Evolutionary conservation across 75 land plant genomes (phyloP).

Genomic region (Sequoiadendron giganteum): DNA sequence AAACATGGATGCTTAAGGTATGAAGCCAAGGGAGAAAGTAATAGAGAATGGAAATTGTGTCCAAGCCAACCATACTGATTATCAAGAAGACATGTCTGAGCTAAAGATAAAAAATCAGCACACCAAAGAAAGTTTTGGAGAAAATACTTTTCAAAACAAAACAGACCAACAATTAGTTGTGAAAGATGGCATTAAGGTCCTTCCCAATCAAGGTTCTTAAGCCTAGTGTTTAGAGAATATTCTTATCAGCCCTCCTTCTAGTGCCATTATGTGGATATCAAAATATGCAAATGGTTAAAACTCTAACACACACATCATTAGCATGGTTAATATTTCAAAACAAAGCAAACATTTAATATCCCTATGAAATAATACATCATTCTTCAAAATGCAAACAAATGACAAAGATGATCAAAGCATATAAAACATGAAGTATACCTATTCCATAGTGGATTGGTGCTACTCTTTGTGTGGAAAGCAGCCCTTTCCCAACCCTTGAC

Average conservation of each 20-base stretch:
- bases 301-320: no score
- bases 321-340: no score
- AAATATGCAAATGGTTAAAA: no score
- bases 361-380: no score
- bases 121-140: not conserved
- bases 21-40: conserved; percentile 1
- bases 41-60: not conserved
- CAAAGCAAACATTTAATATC: no score
- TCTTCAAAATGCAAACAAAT: no score
- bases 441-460: no score
- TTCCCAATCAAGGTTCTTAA: conserved; percentile 1
- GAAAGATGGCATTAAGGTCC: not conserved
- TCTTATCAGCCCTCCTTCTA: not conserved
- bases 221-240: not conserved
- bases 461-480: no score
- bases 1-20: not conserved
- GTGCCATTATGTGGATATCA: no score
- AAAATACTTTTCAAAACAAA: not conserved
- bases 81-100: not conserved
- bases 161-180: not conserved
- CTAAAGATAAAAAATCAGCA: not conserved
- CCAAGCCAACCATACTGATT: not conserved
- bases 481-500: no score
- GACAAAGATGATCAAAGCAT: no score
- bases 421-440: no score